These are phyloP conservation scores for Cutaneotrichosporon dermatis DNA, from an alignment of 1,284 basidiomycete genomes.

Conservation along the genomic window DNA sequence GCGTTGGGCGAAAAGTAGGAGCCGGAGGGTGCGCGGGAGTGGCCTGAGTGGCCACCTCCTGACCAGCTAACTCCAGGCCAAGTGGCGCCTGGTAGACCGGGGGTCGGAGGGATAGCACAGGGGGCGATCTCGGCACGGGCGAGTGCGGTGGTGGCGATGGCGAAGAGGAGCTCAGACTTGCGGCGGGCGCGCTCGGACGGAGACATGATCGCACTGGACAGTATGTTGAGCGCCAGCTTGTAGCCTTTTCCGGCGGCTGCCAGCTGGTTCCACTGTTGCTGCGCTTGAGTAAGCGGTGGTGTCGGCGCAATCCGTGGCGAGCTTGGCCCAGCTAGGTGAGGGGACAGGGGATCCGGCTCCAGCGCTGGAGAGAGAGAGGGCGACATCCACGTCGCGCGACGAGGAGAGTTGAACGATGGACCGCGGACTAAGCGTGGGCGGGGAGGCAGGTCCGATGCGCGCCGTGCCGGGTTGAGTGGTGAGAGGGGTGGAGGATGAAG, in stretches of 20 bases:
- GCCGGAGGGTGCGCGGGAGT: not conserved
- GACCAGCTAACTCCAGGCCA: too few species aligned
- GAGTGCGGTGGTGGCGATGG: constrained; percentile 35
- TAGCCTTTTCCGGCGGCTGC: constrained; percentile 41
- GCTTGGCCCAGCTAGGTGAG: too few species aligned
- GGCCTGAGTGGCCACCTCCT: not conserved
- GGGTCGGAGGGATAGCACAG: not conserved
- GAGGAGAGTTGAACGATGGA: not conserved
- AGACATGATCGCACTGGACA: constrained; percentile 29
- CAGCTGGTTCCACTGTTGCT: constrained; percentile 33
- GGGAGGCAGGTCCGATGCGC: not conserved
- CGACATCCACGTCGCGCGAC: not conserved
- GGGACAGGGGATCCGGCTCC: too few species aligned
- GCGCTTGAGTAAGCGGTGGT: not conserved
- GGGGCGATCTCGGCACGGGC: constrained; percentile 41
- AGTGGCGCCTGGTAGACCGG: not conserved
- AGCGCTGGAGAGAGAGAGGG: not conserved
- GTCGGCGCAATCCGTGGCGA: too few species aligned
- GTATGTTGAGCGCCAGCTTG: constrained; percentile 41
- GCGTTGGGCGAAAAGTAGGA: constrained; percentile 15
- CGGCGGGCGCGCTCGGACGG: constrained; percentile 29
- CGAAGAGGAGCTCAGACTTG: constrained; percentile 37
- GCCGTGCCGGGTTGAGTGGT: constrained; percentile 13
- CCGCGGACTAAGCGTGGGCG: not conserved
- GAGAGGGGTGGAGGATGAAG: not conserved